These are phyloP conservation scores for Boechera stricta DNA, from an alignment of 345 rosid species.

Conservation along the genomic window DNA sequence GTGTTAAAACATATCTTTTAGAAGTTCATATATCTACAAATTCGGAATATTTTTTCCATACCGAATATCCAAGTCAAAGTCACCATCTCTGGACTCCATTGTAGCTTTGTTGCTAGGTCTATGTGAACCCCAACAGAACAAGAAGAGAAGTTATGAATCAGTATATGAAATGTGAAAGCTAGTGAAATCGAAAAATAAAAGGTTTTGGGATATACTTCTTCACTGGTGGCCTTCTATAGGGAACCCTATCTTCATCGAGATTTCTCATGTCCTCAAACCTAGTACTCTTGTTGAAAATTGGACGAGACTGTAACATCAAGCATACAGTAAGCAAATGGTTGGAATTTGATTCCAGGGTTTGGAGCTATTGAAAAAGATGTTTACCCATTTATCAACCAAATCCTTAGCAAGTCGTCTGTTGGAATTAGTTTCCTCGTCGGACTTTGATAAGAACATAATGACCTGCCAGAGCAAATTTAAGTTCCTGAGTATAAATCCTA, in stretches of 20 bases:
- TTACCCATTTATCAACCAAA: conserved; percentile 99
- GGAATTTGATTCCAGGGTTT: background rate
- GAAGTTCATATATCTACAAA: background rate
- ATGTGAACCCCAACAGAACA: conserved; percentile 17
- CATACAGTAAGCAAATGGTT: conserved; percentile 22
- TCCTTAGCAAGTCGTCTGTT: conserved; percentile 96
- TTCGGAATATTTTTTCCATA: conserved; percentile 42
- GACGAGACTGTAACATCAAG: conserved; percentile 78
- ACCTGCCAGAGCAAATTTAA: conserved; percentile 57
- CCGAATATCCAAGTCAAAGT: conserved; percentile 85
- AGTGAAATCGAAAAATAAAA: background rate
- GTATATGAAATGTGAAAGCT: conserved; percentile 20
- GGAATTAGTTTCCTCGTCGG: conserved; percentile 94
- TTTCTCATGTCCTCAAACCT: conserved; percentile 96
- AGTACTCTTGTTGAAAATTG: conserved; percentile 96
- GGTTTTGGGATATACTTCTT: conserved; percentile 60
- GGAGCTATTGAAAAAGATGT: conserved; percentile 11
- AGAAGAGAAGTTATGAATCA: conserved; percentile 18
- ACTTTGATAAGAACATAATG: conserved; percentile 94
- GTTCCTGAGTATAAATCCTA: conserved; percentile 1
- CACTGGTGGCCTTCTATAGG: conserved; percentile 72
- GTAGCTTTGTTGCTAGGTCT: conserved; percentile 75
- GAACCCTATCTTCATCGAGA: conserved; percentile 75
- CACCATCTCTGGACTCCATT: conserved; percentile 90
- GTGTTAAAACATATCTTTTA: background rate